A percentile compares a stretch with the other conserved stretches of the same genome.
phyloP scores from a whole-genome alignment of 306 rosid genomes.

The Castanea sativa region DNA sequence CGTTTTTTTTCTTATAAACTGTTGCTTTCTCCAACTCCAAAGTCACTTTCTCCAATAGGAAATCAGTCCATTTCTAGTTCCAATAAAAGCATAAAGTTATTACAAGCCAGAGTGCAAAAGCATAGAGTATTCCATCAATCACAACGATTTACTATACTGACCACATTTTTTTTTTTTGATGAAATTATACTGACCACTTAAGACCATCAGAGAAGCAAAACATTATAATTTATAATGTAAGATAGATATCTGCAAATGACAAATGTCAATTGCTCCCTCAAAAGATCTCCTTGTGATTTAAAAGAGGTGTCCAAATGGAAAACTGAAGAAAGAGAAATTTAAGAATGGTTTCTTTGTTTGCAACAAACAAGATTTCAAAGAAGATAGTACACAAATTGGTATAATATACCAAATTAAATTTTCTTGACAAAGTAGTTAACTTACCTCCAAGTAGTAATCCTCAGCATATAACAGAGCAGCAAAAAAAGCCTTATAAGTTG shows the following conservation, averaged over 20 bases:
- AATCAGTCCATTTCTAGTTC: constrained; percentile 13
- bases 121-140: background rate
- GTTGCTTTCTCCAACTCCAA: constrained; percentile 8
- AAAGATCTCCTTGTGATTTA: too few relatives aligned
- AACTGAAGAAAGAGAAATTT: too few relatives aligned
- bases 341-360: too few relatives aligned
- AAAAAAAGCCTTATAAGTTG: constrained; percentile 37
- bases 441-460: constrained; percentile 38
- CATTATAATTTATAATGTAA: background rate
- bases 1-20: background rate
- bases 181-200: too few relatives aligned
- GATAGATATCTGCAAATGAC: background rate
- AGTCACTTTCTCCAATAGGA: constrained; percentile 19
- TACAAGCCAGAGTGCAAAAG: background rate
- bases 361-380: background rate
- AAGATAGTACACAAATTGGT: background rate
- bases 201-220: background rate
- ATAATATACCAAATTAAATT: too few relatives aligned
- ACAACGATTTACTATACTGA: background rate
- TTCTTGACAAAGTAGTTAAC: background rate
- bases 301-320: too few relatives aligned
- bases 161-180: too few relatives aligned
- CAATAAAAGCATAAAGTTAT: background rate
- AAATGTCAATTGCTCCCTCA: too few relatives aligned
- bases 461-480: constrained; percentile 39